Evolutionary conservation across 345 rosid species (phyloP).

Genomic region (Kandelia obovata): DNA sequence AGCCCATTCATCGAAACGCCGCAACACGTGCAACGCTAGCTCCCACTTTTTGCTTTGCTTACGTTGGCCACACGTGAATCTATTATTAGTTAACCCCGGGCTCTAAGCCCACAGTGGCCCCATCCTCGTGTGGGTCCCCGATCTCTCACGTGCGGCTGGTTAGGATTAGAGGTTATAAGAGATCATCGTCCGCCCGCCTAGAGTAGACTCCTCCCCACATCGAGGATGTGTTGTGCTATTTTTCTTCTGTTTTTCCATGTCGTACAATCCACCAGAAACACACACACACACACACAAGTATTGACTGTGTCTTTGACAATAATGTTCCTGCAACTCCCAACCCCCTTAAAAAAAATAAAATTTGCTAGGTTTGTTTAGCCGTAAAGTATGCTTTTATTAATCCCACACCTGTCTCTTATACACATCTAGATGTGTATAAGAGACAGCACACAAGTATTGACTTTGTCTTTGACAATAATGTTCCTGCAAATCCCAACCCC

Average conservation of each 20-base stretch:
- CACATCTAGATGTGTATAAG: too few relatives aligned
- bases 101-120: not conserved
- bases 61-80: slow-evolving; percentile 50
- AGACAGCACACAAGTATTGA: slow-evolving; percentile 4
- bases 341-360: not conserved
- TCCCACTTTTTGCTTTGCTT: slow-evolving; percentile 5
- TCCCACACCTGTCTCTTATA: too few relatives aligned
- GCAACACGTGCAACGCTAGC: slow-evolving; percentile 33
- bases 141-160: slow-evolving; percentile 32
- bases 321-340: slow-evolving; percentile 19
- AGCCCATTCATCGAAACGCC: slow-evolving; percentile 47
- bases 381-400: not conserved
- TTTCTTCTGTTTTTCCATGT: not conserved
- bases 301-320: slow-evolving; percentile 18
- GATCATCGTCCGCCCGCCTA: not conserved
- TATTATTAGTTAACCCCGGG: not conserved
- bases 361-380: too few relatives aligned
- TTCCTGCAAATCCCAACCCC: slow-evolving; percentile 20
- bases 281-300: not conserved
- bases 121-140: slow-evolving; percentile 10
- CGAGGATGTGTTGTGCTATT: slow-evolving; percentile 5
- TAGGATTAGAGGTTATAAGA: slow-evolving; percentile 1
- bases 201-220: not conserved
- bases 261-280: not conserved
- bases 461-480: slow-evolving; percentile 12